Conservation (phyloP, 129 eudicot genomes). For the Glebionis coronaria region DNA sequence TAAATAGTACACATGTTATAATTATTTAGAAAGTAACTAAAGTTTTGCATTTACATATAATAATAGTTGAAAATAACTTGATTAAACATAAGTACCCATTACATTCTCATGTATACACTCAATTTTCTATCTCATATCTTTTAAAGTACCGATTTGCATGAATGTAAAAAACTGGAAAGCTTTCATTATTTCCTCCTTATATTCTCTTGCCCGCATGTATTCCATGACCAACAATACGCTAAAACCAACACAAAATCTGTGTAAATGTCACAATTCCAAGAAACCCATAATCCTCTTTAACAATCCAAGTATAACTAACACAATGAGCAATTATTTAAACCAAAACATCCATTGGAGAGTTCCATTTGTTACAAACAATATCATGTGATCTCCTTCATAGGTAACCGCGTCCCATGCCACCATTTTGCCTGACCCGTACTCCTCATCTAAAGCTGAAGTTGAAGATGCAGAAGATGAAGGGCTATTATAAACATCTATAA, state of each 20-base stretch:
- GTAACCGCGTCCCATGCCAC: conserved; percentile 42
- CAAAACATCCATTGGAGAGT: conserved; percentile 79
- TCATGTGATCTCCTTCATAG: conserved; percentile 56
- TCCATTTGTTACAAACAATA: conserved; percentile 62
- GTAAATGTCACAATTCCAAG: conserved; percentile 67
- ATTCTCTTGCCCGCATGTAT: conserved; percentile 15
- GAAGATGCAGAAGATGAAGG: conserved; percentile 38
- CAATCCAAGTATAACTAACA: conserved; percentile 64
- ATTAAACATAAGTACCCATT: no score
- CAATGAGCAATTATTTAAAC: conserved; percentile 77
- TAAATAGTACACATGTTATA: no score
- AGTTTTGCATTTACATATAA: no score
- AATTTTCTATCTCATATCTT: no score
- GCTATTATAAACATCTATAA: conserved; percentile 37
- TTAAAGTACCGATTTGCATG: not conserved
- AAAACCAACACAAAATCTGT: conserved; percentile 54
- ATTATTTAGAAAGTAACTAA: no score
- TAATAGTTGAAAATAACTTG: no score
- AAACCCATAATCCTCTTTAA: conserved; percentile 56
- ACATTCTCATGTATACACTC: no score
- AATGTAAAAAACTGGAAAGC: not conserved
- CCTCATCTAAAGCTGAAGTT: conserved; percentile 87
- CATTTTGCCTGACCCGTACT: conserved; percentile 36
- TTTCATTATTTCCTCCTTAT: conserved; percentile 18
- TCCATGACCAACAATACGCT: conserved; percentile 28